Base-by-base conservation (phyloP, 768 basidiomycete species). In the Sarcodon sp. region DNA sequence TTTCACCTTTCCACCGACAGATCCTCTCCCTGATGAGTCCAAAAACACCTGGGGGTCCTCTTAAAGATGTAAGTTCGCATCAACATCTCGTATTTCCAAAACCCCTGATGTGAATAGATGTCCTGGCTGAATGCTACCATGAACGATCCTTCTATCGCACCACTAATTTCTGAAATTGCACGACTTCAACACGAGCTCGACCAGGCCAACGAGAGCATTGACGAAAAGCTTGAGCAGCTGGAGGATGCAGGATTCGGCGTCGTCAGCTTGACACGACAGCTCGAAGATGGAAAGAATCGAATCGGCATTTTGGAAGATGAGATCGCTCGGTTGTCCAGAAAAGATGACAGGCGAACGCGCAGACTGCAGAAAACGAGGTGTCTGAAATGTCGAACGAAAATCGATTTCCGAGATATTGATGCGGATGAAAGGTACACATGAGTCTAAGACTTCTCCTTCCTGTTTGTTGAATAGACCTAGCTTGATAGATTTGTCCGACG, bases 141-240 rank as follows among this genome's bases (percentile, higher is more conserved):
- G 6, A 61, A 69, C 4, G 82, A 84, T 51, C 69, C 72, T 5
- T 69, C 75, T 10, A 63, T 75, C 2, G 68, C 80, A 3, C 83
- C 84, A 33, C 62, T 87, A 13, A 59, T 88, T n/a, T 65, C 70
- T 1, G 84, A 91, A 60, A 85, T 91, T 45, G 70, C 69, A 45
- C 75, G 82, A 18, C 67, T 92, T 35, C 83, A 90, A 55, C 68
- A 68, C 13, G 82, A 91, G 54, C 79, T 92, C 27, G 82, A 84
- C 52, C 70, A 60, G 2, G 89, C 88, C 8, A 90, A 93, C 58
- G 80, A 83, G 34, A 83, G 76, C 55, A 86, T 93, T 47, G 91
- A 93, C 55, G 82, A 89, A 57, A 91, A 92, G 61, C 70, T 93
- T 12, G 87, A 89, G 59, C 79, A 82, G 46, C 78, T 93, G 3